Evolutionary conservation across 257 asterid genomes (phyloP).

Genomic region (Ilex asprella): DNA sequence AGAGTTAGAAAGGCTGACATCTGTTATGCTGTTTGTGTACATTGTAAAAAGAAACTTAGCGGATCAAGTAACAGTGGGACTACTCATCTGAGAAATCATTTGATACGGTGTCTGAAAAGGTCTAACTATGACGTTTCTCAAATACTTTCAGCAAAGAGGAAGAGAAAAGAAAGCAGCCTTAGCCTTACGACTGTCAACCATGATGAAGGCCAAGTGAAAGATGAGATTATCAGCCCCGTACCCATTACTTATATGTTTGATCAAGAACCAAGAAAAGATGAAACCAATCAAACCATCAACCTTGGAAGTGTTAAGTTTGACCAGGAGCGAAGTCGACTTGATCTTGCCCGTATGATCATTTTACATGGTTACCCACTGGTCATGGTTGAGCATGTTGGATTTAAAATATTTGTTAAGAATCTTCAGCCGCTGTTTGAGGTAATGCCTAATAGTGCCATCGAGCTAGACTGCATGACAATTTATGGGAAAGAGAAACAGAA

Average conservation of each 20-base stretch:
- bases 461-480: constrained; percentile 68
- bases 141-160: constrained; percentile 78
- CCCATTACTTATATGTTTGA: constrained; percentile 44
- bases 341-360: constrained; percentile 97
- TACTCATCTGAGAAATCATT: constrained; percentile 88
- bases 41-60: constrained; percentile 92
- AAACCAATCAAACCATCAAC: constrained; percentile 43
- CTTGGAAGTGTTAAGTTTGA: constrained; percentile 72
- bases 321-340: constrained; percentile 78
- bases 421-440: constrained; percentile 89
- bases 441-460: constrained; percentile 48
- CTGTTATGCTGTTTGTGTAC: constrained; percentile 85
- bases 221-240: constrained; percentile 49
- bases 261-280: constrained; percentile 64
- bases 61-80: constrained; percentile 99
- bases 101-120: constrained; percentile 83
- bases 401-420: constrained; percentile 74
- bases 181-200: constrained; percentile 36
- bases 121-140: constrained; percentile 87
- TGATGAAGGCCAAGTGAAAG: constrained; percentile 65
- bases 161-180: constrained; percentile 55
- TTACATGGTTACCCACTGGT: constrained; percentile 85
- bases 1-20: constrained; percentile 41
- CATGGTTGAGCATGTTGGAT: constrained; percentile 89
- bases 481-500: constrained; percentile 71